Evolutionary conservation across 2,329 filamentous ascomycete genomes (phyloP).

Genomic region (Diaporthe capsici): DNA sequence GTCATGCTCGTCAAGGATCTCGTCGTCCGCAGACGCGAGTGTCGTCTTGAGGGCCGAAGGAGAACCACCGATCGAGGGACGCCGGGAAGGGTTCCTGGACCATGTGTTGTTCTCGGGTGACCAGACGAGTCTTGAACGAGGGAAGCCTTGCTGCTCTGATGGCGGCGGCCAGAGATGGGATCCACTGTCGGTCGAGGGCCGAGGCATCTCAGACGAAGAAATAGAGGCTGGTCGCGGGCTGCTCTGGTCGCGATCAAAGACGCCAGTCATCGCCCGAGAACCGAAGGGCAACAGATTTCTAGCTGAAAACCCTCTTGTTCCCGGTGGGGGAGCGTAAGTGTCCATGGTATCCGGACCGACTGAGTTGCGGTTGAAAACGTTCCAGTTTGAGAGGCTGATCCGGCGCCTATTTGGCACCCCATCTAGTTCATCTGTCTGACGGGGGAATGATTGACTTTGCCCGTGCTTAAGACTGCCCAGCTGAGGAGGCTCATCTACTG

Average conservation of each 20-base stretch:
- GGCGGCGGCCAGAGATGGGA: constrained; percentile 77
- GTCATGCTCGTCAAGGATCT: constrained; percentile 72
- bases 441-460: constrained; percentile 84
- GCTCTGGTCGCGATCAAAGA: constrained; percentile 68
- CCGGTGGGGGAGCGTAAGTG: constrained; percentile 47
- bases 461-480: constrained; percentile 78
- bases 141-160: constrained; percentile 60
- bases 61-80: constrained; percentile 85
- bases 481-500: constrained; percentile 71
- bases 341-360: constrained; percentile 61
- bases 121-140: constrained; percentile 39
- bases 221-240: constrained; percentile 78
- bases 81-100: constrained; percentile 80
- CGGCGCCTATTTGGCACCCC: constrained; percentile 66
- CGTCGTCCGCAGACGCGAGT: constrained; percentile 74
- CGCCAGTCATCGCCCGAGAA: constrained; percentile 63
- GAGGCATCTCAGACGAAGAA: constrained; percentile 78
- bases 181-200: constrained; percentile 83
- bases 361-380: constrained; percentile 68
- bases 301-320: constrained; percentile 56
- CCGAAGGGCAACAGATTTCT: constrained; percentile 63
- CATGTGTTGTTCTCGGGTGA: constrained; percentile 63
- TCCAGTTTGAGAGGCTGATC: constrained; percentile 72
- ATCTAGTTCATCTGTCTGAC: constrained; percentile 70
- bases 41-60: constrained; percentile 74